Percentiles rank a stretch among this genome's conserved stretches.
These are phyloP conservation scores for Colletotrichum sidae DNA, from an alignment of 2,329 filamentous ascomycete species.

Conservation along the genomic window DNA sequence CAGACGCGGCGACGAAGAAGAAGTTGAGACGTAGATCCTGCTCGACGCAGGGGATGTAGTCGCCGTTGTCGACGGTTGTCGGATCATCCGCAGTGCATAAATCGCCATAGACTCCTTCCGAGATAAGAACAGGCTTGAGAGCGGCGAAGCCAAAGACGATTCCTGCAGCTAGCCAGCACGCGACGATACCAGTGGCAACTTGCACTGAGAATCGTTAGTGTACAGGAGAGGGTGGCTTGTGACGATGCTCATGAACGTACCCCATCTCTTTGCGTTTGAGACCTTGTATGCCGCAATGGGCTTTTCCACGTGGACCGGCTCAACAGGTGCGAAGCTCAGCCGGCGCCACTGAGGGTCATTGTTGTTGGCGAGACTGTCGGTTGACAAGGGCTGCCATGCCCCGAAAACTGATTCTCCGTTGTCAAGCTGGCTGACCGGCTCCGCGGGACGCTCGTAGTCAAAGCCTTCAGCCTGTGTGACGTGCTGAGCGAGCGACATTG, in stretches of 20 bases:
- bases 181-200: slow-evolving; percentile 74
- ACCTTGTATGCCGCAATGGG: slow-evolving; percentile 47
- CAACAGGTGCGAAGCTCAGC: slow-evolving; percentile 44
- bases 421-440: slow-evolving; percentile 39
- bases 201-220: slow-evolving; percentile 63
- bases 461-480: slow-evolving; percentile 55
- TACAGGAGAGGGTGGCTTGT: neutral
- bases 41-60: slow-evolving; percentile 57
- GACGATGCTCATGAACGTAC: slow-evolving; percentile 35
- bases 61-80: slow-evolving; percentile 31
- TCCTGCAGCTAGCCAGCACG: slow-evolving; percentile 81
- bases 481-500: slow-evolving; percentile 57
- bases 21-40: slow-evolving; percentile 75
- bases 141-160: slow-evolving; percentile 88
- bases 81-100: slow-evolving; percentile 59
- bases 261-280: slow-evolving; percentile 42
- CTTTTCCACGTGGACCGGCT: slow-evolving; percentile 42
- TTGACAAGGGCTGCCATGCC: slow-evolving; percentile 39
- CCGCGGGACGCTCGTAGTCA: slow-evolving; percentile 48
- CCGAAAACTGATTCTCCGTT: slow-evolving; percentile 42
- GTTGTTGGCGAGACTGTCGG: slow-evolving; percentile 12
- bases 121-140: slow-evolving; percentile 83
- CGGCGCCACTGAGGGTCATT: slow-evolving; percentile 39
- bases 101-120: slow-evolving; percentile 77
- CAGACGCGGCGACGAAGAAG: slow-evolving; percentile 92